Conservation (phyloP, 345 rosid genomes). For the Mangifera indica region DNA sequence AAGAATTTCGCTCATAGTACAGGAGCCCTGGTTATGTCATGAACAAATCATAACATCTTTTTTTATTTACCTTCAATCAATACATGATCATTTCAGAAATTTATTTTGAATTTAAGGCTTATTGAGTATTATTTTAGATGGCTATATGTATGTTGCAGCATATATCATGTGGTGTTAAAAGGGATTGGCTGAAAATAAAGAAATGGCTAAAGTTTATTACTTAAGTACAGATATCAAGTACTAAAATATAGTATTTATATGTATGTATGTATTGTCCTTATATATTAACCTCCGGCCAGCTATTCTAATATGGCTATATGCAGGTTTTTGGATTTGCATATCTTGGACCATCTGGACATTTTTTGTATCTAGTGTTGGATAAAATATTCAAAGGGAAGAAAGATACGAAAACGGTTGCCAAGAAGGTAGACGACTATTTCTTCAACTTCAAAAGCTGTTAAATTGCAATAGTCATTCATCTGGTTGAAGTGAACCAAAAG, state of each 20-base stretch:
- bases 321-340: slow-evolving; percentile 80
- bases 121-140: not conserved
- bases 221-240: not conserved
- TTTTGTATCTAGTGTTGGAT: slow-evolving; percentile 62
- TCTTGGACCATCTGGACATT: slow-evolving; percentile 89
- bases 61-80: not conserved
- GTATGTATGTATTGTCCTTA: not conserved
- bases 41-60: not conserved
- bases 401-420: slow-evolving; percentile 77
- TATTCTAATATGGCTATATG: slow-evolving; percentile 19
- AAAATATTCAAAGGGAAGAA: slow-evolving; percentile 89
- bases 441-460: not conserved
- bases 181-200: not conserved
- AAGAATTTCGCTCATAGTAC: no score
- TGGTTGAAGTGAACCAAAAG: slow-evolving; percentile 4
- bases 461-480: not conserved
- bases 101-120: not conserved
- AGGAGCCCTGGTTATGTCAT: not conserved
- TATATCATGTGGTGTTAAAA: not conserved
- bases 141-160: not conserved
- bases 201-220: not conserved
- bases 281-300: not conserved
- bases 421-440: slow-evolving; percentile 57
- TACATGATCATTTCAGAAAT: not conserved
- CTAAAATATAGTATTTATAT: slow-evolving; percentile 7